Conservation (phyloP, 257 asterid species). For the Solanum lycopersicoides region DNA sequence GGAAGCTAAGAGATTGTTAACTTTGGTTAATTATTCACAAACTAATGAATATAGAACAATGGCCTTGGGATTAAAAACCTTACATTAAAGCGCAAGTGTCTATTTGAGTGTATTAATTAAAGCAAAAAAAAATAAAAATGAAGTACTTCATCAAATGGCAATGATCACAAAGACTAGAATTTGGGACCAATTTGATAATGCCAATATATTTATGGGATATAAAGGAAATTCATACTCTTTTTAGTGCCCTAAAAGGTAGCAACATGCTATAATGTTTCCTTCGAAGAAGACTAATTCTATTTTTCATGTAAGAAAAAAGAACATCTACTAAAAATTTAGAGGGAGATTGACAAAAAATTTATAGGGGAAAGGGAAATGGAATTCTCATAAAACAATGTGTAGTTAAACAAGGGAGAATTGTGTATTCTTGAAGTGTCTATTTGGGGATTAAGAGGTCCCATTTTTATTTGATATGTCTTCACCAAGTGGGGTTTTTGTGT, state of each 20-base stretch:
- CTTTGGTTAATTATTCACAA: background rate
- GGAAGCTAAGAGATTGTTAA: background rate
- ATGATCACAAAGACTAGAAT: background rate
- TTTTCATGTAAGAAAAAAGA: background rate
- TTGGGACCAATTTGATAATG: background rate
- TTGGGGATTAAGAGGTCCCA: background rate
- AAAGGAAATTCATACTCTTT: background rate
- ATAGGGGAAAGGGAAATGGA: background rate
- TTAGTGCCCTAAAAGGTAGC: background rate
- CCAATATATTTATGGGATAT: background rate
- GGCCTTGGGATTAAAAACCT: background rate
- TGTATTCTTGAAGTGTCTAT: background rate
- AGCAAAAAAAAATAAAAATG: background rate
- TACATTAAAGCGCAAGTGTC: background rate
- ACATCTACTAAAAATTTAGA: background rate
- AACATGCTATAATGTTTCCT: constrained; percentile 9
- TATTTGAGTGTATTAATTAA: background rate
- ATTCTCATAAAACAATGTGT: background rate
- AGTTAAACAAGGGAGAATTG: constrained; percentile 8
- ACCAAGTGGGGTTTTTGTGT: background rate
- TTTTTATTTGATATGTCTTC: background rate
- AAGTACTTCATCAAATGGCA: background rate
- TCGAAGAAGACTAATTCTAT: background rate
- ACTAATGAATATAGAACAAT: background rate
- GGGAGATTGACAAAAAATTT: background rate